Percentiles rank a stretch among this genome's conserved stretches.
Conservation (phyloP, 768 basidiomycete species). For the Boletus rubropictus region DNA sequence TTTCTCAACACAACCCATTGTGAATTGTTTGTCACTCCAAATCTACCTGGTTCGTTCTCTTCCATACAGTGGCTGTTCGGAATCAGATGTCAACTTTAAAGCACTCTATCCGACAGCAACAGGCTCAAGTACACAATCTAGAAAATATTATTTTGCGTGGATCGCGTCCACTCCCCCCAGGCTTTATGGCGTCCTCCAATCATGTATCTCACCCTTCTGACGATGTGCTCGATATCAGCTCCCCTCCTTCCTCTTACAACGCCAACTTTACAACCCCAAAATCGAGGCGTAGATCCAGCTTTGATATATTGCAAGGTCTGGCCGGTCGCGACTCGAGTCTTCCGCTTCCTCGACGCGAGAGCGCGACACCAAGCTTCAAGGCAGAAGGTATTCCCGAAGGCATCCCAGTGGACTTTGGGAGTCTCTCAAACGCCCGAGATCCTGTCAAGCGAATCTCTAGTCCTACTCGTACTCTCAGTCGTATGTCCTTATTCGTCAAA, state of each 20-base stretch:
- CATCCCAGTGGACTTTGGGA: slow-evolving; percentile 55
- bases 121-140: slow-evolving; percentile 67
- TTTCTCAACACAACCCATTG: slow-evolving; percentile 25
- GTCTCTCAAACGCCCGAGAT: slow-evolving; percentile 34
- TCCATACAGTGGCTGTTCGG: slow-evolving; percentile 58
- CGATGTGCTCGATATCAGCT: slow-evolving; percentile 30
- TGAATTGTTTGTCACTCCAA: slow-evolving; percentile 21
- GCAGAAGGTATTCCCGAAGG: slow-evolving; percentile 66
- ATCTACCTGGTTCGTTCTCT: slow-evolving; percentile 23
- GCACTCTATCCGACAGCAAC: slow-evolving; percentile 78
- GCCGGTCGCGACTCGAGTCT: slow-evolving; percentile 74
- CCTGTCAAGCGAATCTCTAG: slow-evolving; percentile 53
- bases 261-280: slow-evolving; percentile 38
- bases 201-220: slow-evolving; percentile 32
- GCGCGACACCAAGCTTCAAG: slow-evolving; percentile 32
- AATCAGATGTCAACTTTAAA: slow-evolving; percentile 77
- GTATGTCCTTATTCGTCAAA: slow-evolving; percentile 43
- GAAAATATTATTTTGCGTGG: slow-evolving; percentile 65
- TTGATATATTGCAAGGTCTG: slow-evolving; percentile 61
- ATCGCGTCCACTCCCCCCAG: slow-evolving; percentile 51
- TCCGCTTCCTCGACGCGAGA: slow-evolving; percentile 60
- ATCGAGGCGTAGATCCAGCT: slow-evolving; percentile 60
- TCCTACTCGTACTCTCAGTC: slow-evolving; percentile 73
- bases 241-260: slow-evolving; percentile 31
- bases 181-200: slow-evolving; percentile 38